Conservation (phyloP, 805 yeast genomes). For the Lachancea cidri region DNA sequence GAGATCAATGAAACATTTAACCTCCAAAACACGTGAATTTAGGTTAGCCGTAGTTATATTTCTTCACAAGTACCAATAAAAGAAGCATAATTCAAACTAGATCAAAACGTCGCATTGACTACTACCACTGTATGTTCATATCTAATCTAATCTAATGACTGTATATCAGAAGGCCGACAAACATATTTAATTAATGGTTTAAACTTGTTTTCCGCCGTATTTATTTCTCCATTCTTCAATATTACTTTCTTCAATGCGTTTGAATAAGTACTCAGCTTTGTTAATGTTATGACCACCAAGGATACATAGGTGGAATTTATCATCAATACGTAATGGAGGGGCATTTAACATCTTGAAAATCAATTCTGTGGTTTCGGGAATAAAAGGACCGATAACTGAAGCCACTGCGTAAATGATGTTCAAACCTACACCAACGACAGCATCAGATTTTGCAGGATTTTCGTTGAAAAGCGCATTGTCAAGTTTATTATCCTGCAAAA, state of each 20-base stretch:
- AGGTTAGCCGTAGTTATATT: too few species aligned
- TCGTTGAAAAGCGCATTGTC: constrained; percentile 81
- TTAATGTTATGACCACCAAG: constrained; percentile 82
- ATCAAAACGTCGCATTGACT: too few species aligned
- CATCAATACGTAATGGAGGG: constrained; percentile 73
- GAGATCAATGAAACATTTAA: too few species aligned
- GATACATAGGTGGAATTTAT: constrained; percentile 63
- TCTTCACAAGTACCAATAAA: too few species aligned
- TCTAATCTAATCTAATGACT: neutral
- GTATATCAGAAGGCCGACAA: neutral
- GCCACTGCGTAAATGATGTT: constrained; percentile 84
- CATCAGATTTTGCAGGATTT: constrained; percentile 76
- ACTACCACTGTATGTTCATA: neutral
- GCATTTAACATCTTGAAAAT: constrained; percentile 79
- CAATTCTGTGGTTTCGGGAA: constrained; percentile 74
- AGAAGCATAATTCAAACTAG: too few species aligned
- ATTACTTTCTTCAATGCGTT: constrained; percentile 85
- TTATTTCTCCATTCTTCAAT: constrained; percentile 79
- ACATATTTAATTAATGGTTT: neutral
- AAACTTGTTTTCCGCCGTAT: constrained; percentile 73
- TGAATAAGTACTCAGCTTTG: constrained; percentile 86
- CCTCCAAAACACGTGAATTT: too few species aligned
- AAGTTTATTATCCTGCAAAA: constrained; percentile 92
- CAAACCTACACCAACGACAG: constrained; percentile 87
- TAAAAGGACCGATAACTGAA: constrained; percentile 77